Percentiles rank a stretch among this genome's conserved stretches.
Conservation (phyloP, 78 protist genomes). For the Anaeramoeba flamelloides region DNA sequence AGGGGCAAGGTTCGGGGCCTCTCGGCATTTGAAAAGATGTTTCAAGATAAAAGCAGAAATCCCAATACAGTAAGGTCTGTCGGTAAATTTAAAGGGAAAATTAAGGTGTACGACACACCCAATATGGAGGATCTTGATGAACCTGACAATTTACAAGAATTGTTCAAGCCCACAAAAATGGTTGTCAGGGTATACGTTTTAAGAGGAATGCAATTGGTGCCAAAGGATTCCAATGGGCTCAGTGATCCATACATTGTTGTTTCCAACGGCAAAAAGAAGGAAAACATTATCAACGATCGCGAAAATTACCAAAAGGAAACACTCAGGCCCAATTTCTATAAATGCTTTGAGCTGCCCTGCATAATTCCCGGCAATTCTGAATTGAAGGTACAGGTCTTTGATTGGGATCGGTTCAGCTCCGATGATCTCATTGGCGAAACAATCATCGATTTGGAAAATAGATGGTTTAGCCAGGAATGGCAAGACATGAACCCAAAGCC, state of each 20-base stretch:
- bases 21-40: too few relatives aligned
- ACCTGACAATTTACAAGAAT: not conserved
- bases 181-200: conserved; percentile 11
- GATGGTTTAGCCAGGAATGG: conserved; percentile 4
- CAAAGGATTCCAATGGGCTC: conserved; percentile 8
- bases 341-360: conserved; percentile 7
- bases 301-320: not conserved
- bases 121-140: not conserved
- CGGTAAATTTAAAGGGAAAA: conserved; percentile 8
- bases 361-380: conserved; percentile 5
- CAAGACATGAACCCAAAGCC: conserved; percentile 9
- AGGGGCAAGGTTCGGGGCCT: too few relatives aligned
- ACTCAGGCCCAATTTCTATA: conserved; percentile 4
- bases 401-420: not conserved
- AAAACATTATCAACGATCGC: not conserved
- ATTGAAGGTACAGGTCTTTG: not conserved
- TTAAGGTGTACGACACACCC: conserved; percentile 1
- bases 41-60: too few relatives aligned
- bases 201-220: conserved; percentile 5
- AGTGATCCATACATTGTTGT: conserved; percentile 7
- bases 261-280: not conserved
- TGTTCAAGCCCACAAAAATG: not conserved
- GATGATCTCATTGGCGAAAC: conserved; percentile 17
- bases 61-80: too few relatives aligned
- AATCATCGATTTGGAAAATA: conserved; percentile 7